A percentile compares a stretch with the other conserved stretches of the same genome.
Evolutionary conservation across 2,329 filamentous ascomycete genomes (phyloP).

Genomic region (Alternaria alternata): DNA sequence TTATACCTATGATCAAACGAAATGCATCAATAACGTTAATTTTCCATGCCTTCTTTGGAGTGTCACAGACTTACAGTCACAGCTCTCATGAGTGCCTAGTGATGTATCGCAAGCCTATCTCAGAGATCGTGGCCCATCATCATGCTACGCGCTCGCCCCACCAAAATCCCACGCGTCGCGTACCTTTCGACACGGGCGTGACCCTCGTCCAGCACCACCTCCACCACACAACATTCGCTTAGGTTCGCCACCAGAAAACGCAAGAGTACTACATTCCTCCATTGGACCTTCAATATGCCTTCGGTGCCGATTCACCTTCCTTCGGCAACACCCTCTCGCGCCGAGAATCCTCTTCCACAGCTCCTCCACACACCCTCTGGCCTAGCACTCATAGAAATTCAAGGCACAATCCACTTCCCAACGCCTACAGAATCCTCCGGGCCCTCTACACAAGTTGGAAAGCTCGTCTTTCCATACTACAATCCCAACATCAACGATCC

Average conservation of each 20-base stretch:
- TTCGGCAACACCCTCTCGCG: neutral
- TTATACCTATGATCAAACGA: conserved; percentile 4
- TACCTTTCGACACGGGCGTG: neutral
- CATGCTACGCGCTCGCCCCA: conserved; percentile 14
- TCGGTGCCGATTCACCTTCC: conserved; percentile 37
- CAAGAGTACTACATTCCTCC: neutral
- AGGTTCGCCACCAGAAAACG: neutral
- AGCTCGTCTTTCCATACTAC: conserved; percentile 81
- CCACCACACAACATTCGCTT: neutral
- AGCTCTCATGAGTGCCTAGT: neutral
- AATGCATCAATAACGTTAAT: neutral
- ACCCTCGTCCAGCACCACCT: neutral
- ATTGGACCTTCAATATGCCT: conserved; percentile 34
- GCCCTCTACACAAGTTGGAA: conserved; percentile 67
- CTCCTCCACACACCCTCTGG: conserved; percentile 89
- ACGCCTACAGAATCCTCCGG: conserved; percentile 56
- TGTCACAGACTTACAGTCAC: neutral
- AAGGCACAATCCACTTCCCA: conserved; percentile 86
- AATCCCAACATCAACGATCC: conserved; percentile 56
- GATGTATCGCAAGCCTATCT: neutral
- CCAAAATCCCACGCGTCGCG: conserved; percentile 22
- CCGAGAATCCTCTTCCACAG: conserved; percentile 72
- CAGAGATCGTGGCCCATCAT: neutral
- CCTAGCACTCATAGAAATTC: conserved; percentile 88
- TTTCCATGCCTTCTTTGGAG: neutral